Evolutionary conservation across 352 stramenopile species (phyloP).

Genomic region (Phytophthora gonapodyides): DNA sequence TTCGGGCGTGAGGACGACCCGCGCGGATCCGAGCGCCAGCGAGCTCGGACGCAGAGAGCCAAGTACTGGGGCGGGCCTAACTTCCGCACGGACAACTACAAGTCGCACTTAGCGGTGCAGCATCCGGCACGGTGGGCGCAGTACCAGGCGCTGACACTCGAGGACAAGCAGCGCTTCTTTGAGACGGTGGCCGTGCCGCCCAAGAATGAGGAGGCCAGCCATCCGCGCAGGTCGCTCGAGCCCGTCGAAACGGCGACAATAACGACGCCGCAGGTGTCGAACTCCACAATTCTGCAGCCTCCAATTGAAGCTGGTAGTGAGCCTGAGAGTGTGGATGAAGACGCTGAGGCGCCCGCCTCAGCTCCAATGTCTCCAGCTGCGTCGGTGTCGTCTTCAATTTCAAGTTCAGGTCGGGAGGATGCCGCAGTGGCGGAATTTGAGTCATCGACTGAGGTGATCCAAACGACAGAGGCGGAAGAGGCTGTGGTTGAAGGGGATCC

Average conservation of each 20-base stretch:
- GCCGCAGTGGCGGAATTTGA: too few relatives aligned
- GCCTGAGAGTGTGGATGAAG: neutral
- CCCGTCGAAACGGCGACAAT: neutral
- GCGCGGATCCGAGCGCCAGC: neutral
- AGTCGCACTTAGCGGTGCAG: constrained; percentile 23
- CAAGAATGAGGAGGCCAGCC: neutral
- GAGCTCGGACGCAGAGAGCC: constrained; percentile 21
- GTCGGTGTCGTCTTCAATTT: neutral
- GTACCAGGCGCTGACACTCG: constrained; percentile 19
- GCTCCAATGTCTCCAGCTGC: constrained; percentile 6
- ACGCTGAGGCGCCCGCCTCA: neutral
- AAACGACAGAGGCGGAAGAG: neutral
- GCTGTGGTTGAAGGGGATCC: neutral
- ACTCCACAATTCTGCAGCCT: neutral
- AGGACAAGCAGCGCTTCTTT: constrained; percentile 20
- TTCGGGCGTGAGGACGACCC: constrained; percentile 32
- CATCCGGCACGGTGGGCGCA: constrained; percentile 23
- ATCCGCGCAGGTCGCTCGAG: neutral
- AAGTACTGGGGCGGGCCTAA: constrained; percentile 32
- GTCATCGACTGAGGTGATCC: too few relatives aligned
- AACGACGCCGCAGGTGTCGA: neutral
- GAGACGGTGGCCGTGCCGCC: neutral
- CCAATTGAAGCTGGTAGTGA: neutral
- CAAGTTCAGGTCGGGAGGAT: too few relatives aligned
- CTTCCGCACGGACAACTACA: constrained; percentile 38